Conservation (phyloP, 148 eudicot genomes). For the Camellia lanceoleosa region DNA sequence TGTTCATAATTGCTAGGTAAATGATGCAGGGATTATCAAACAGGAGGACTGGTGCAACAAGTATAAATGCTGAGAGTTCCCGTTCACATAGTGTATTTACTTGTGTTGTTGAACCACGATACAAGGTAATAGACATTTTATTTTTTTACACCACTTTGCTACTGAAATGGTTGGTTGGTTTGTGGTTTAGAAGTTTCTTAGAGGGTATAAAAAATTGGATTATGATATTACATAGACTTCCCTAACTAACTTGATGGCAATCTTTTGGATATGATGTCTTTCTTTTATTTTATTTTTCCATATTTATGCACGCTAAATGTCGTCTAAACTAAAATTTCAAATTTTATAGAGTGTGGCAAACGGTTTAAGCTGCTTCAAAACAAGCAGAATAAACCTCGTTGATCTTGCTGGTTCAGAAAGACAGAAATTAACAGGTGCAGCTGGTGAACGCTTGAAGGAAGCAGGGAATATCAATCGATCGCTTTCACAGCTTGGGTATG, state of each 20-base stretch:
- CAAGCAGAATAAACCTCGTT: slow-evolving; percentile 88
- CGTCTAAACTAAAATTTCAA: slow-evolving; percentile 14
- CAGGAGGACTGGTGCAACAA: slow-evolving; percentile 83
- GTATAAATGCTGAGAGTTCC: slow-evolving; percentile 93
- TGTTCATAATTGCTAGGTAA: slow-evolving; percentile 6
- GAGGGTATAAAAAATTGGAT: neutral
- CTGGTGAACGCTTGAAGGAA: slow-evolving; percentile 97
- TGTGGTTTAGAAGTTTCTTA: neutral
- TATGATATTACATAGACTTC: neutral
- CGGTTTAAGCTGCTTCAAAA: slow-evolving; percentile 78
- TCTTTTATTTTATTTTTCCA: neutral
- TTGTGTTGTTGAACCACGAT: slow-evolving; percentile 88
- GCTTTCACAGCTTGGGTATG: slow-evolving; percentile 96
- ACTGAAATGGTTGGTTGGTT: neutral
- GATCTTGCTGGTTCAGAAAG: slow-evolving; percentile 99
- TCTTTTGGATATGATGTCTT: neutral
- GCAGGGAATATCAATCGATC: slow-evolving; percentile 96
- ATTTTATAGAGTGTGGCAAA: slow-evolving; percentile 62
- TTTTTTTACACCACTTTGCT: neutral
- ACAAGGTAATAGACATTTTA: slow-evolving; percentile 57
- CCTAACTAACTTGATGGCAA: slow-evolving; percentile 1
- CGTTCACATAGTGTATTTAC: slow-evolving; percentile 99
- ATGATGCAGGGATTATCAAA: slow-evolving; percentile 75
- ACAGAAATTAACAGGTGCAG: slow-evolving; percentile 94
- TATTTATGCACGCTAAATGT: neutral